Evolutionary conservation across 495 filamentous ascomycete genomes (phyloP), one percentile per base, ranked within the genome.

Genomic region (Hypoxylon rickii): DNA sequence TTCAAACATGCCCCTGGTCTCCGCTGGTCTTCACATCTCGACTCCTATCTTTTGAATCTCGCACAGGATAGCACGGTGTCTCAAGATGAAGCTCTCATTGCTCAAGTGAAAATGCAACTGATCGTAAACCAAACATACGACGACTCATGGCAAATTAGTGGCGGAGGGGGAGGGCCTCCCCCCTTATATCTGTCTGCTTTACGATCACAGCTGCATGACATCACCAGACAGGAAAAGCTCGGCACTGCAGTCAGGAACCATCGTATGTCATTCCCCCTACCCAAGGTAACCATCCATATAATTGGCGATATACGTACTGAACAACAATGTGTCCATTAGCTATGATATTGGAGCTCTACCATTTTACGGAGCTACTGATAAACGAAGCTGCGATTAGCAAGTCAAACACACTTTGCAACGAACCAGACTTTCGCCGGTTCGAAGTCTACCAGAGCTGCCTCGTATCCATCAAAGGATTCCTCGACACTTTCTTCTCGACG

Each of bases 1-100:
- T 70, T 81, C 44, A 72, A 71, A 13, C 72, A 70, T 42, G 73
- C 74, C 2, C 76, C 82, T 34, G 70, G 77, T 3, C 61, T 85
- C 4, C 70, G 68, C 12, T 85, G 79, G 77, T 80, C 75, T 6
- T 57, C 76, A 4, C 73, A 81, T 41, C 72, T 85, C 64, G 80
- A 82, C 26, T 76, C 81, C 17, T 79, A 73, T 29, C 69, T 85
- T 1, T 58, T 68, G 0, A 54, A 70, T 0, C 68, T 85, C 0
- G 63, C 72, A 1, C 67, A 79, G 31, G 60, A 66, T 7, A 73
- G 72, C 36, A 79, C 82, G 44, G 76, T 75, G 52, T 64, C 72
- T 3, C 72, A 75, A 10, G 83, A 86, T 65, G 72, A 76, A 22
- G 48, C 79, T 22, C 62, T 85, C 12, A 71, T 79, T 2, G 65